Conservation (phyloP, 1,284 basidiomycete genomes). For the Cerrena zonata region DNA sequence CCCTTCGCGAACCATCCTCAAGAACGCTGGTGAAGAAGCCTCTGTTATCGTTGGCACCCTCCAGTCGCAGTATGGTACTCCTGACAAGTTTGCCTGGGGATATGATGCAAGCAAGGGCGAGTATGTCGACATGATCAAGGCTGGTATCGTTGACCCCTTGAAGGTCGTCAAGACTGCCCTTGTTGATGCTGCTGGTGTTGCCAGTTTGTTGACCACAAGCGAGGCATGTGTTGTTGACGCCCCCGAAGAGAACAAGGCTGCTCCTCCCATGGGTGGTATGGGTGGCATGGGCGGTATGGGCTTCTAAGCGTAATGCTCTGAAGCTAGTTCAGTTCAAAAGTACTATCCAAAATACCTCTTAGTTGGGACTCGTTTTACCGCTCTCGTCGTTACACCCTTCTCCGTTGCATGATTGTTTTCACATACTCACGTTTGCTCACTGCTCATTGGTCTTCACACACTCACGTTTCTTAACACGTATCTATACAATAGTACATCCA, state of each 20-base stretch:
- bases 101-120: conserved; percentile 90
- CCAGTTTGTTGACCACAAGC: conserved; percentile 86
- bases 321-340: not conserved
- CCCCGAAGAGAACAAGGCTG: conserved; percentile 74
- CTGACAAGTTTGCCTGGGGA: conserved; percentile 77
- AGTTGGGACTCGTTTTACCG: not conserved
- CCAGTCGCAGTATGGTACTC: conserved; percentile 57
- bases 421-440: not conserved
- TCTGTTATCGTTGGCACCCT: conserved; percentile 89
- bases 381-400: not conserved
- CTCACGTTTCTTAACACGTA: conserved; percentile 4
- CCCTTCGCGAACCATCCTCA: conserved; percentile 84
- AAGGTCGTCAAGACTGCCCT: conserved; percentile 90
- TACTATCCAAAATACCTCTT: not conserved
- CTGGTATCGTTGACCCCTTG: conserved; percentile 89
- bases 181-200: conserved; percentile 84
- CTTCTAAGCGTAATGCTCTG: conserved; percentile 33
- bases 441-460: conserved; percentile 2
- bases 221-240: conserved; percentile 92
- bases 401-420: not conserved
- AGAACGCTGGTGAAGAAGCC: conserved; percentile 93
- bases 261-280: conserved; percentile 51
- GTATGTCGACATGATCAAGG: conserved; percentile 91
- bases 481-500: conserved; percentile 10
- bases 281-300: conserved; percentile 53